Percentiles rank a stretch among this genome's conserved stretches.
These are phyloP conservation scores for Coemansia sp. DNA, from an alignment of 192 early-diverging fungal genomes.

Conservation along the genomic window DNA sequence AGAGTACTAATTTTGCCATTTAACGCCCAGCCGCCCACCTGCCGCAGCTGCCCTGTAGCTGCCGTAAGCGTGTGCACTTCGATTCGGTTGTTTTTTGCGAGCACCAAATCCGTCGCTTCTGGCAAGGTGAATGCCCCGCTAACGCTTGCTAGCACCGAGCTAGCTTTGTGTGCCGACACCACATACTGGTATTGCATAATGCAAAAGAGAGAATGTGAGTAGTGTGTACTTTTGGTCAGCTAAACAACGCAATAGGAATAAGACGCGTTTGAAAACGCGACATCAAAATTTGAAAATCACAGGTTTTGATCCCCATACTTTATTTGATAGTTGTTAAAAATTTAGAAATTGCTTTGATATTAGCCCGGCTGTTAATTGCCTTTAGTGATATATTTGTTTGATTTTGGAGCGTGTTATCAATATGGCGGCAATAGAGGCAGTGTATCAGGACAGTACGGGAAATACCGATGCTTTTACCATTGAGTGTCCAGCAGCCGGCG, in stretches of 20 bases:
- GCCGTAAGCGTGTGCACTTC: slow-evolving; percentile 48
- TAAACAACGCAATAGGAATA: too few relatives aligned
- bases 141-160: slow-evolving; percentile 65
- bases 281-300: too few relatives aligned
- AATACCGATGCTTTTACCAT: slow-evolving; percentile 14
- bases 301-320: too few relatives aligned
- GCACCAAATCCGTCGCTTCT: slow-evolving; percentile 66
- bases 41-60: slow-evolving; percentile 46
- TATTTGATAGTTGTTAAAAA: too few relatives aligned
- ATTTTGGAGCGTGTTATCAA: neutral
- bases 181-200: slow-evolving; percentile 68
- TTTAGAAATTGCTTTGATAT: too few relatives aligned
- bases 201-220: neutral
- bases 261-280: too few relatives aligned
- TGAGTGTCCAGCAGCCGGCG: neutral
- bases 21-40: slow-evolving; percentile 60
- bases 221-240: too few relatives aligned
- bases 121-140: slow-evolving; percentile 66
- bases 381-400: too few relatives aligned
- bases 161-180: slow-evolving; percentile 77
- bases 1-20: slow-evolving; percentile 70
- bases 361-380: too few relatives aligned
- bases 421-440: slow-evolving; percentile 14
- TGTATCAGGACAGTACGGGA: slow-evolving; percentile 12
- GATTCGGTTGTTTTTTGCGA: slow-evolving; percentile 58